Conservation (phyloP, 139 green algal genomes). For the Desmodesmus armatus region DNA sequence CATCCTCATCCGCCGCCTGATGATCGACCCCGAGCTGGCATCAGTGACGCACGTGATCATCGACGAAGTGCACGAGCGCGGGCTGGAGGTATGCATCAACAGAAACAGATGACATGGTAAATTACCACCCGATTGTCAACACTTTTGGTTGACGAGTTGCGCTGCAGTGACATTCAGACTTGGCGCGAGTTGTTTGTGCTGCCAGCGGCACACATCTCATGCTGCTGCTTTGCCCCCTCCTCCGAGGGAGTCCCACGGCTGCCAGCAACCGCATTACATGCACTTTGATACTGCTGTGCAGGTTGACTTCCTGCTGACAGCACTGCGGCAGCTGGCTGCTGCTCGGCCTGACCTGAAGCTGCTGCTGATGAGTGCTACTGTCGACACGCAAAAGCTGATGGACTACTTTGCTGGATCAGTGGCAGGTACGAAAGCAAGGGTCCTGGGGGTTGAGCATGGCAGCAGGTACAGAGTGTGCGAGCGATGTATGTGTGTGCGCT, state of each 20-base stretch:
- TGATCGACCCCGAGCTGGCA: slow-evolving; percentile 52
- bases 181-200: background rate
- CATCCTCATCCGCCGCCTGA: slow-evolving; percentile 73
- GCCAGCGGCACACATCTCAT: background rate
- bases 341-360: slow-evolving; percentile 72
- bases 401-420: slow-evolving; percentile 25
- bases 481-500: no score
- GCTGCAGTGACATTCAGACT: no score
- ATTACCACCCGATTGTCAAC: no score
- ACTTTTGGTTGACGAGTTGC: no score
- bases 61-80: slow-evolving; percentile 91
- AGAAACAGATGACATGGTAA: background rate
- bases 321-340: slow-evolving; percentile 74
- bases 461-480: no score
- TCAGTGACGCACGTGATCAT: slow-evolving; percentile 74
- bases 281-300: slow-evolving; percentile 18
- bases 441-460: no score
- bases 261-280: background rate
- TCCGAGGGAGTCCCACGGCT: background rate
- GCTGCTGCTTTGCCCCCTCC: background rate
- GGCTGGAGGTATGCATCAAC: slow-evolving; percentile 71
- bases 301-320: slow-evolving; percentile 86
- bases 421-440: background rate
- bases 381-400: slow-evolving; percentile 50
- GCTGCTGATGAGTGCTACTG: slow-evolving; percentile 91